Percentiles rank a stretch among this genome's conserved stretches.
These are phyloP conservation scores for Chlorella ohadii DNA, from an alignment of 139 green algal genomes.

Conservation along the genomic window DNA sequence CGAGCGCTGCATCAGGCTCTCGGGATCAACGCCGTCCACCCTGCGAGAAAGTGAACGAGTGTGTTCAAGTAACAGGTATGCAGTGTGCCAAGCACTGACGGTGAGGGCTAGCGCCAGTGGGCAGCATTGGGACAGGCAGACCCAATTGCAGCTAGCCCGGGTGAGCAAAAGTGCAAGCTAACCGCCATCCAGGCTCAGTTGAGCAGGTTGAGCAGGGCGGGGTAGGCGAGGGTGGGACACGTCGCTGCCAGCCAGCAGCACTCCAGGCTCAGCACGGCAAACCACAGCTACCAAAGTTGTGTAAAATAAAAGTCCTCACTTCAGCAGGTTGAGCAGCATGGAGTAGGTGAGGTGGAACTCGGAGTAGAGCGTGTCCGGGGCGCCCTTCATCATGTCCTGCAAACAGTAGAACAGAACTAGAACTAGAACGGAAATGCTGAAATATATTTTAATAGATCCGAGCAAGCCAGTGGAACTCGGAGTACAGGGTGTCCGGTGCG, in stretches of 20 bases:
- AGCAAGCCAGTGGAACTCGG: too few species aligned
- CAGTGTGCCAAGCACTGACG: too few species aligned
- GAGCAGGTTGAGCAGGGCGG: conserved; percentile 86
- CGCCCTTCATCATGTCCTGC: conserved; percentile 52
- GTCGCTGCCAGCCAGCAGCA: too few species aligned
- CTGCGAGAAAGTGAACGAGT: not conserved
- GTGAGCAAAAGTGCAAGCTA: too few species aligned
- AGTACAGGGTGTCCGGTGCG: too few species aligned
- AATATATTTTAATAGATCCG: too few species aligned
- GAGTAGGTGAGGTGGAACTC: conserved; percentile 84
- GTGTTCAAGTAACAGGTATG: too few species aligned
- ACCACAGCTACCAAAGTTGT: not conserved
- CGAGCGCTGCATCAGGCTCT: conserved; percentile 61
- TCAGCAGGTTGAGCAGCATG: conserved; percentile 86
- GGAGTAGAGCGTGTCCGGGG: conserved; percentile 76
- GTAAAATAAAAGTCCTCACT: not conserved
- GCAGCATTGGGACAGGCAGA: too few species aligned
- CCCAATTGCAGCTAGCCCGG: too few species aligned
- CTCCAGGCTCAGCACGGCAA: not conserved
- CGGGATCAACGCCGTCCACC: conserved; percentile 39
- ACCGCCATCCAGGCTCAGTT: conserved; percentile 21
- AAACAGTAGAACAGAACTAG: too few species aligned
- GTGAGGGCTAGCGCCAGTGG: too few species aligned
- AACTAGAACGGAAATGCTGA: too few species aligned
- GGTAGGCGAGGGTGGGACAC: conserved; percentile 83